Evolutionary conservation across 2,329 filamentous ascomycete genomes (phyloP), one percentile per base, ranked within the genome.

Genomic region (Sporothrix curviconia): DNA sequence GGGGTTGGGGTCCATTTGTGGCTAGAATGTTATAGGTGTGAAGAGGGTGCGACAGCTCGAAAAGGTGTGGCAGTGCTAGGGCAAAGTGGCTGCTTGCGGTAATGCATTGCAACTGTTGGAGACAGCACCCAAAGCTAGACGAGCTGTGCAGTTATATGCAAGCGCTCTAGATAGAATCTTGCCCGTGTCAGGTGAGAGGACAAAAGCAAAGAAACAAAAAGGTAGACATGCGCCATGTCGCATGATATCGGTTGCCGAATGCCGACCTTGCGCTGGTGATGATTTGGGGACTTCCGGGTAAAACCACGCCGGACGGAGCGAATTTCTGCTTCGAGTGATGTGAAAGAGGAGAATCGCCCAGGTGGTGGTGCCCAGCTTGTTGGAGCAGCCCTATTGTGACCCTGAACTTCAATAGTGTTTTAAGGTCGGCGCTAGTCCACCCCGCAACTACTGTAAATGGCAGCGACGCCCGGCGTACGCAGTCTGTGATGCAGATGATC

Each of bases 1-100:
- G 5, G 50, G 36, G 8, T 57, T 22, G 12, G 55, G 36, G 22
- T 50, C 46, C 54, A 49, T 56, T n/a, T n/a, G n/a, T n/a, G n/a
- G n/a, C n/a, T n/a, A n/a, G n/a, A n/a, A n/a, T n/a, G n/a, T n/a
- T n/a, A n/a, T n/a, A n/a, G n/a, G n/a, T n/a, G n/a, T n/a, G n/a
- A n/a, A n/a, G n/a, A n/a, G n/a, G n/a, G n/a, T n/a, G n/a, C n/a
- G n/a, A n/a, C n/a, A n/a, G n/a, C n/a, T n/a, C n/a, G n/a, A n/a
- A n/a, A n/a, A 32, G 17, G 17, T 22, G 46, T 25, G 19, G 47
- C 25, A n/a, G 19, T 25, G 34, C 17, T 6, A n/a, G n/a, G n/a
- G 5, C 17, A 36, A 15, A 11, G 4, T 49, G 11, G 30, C 30
- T 6, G 5, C 28, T 32, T 6, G 5, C 11, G 28, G 28, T 32